phyloP scores from a whole-genome alignment of 1,284 basidiomycete genomes.

The Chalciporus sp. region DNA sequence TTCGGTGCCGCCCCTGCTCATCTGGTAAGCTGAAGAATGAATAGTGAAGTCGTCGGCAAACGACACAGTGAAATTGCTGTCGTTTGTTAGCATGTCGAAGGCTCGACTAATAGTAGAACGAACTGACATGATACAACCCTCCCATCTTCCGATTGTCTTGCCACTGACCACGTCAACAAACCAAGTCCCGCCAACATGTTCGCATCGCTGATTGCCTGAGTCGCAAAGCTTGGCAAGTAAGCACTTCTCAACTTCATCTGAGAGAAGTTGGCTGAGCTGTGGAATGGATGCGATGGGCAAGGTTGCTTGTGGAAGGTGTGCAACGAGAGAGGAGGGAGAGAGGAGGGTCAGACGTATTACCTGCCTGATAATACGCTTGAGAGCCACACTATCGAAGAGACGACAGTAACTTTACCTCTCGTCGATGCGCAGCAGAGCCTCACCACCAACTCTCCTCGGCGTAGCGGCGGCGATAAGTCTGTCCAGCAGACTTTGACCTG shows the following conservation, averaged over 20 bases:
- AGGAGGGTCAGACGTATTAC: constrained; percentile 71
- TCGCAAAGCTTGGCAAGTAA: constrained; percentile 68
- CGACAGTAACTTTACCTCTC: constrained; percentile 46
- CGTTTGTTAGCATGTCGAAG: constrained; percentile 7
- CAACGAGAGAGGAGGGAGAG: constrained; percentile 70
- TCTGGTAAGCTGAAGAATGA: constrained; percentile 56
- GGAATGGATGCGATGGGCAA: constrained; percentile 70
- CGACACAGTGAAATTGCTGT: constrained; percentile 64
- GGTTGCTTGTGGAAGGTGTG: constrained; percentile 76
- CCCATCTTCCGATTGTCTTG: constrained; percentile 77
- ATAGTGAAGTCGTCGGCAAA: constrained; percentile 53
- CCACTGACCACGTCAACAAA: constrained; percentile 69
- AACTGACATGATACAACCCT: constrained; percentile 72
- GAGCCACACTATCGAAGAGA: not conserved
- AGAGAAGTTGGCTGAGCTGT: constrained; percentile 72
- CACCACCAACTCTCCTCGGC: constrained; percentile 56
- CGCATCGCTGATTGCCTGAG: constrained; percentile 58
- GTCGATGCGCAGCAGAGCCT: constrained; percentile 68
- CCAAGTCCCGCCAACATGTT: constrained; percentile 65
- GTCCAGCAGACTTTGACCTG: constrained; percentile 51
- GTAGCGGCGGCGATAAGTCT: constrained; percentile 33
- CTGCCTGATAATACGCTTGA: constrained; percentile 46
- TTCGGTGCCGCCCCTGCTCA: constrained; percentile 42
- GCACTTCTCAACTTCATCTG: constrained; percentile 71
- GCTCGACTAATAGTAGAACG: constrained; percentile 1